Evolutionary conservation across 1,284 basidiomycete species (phyloP), one percentile per base, ranked within the genome.

Genomic region (Laetiporus sulphureus): DNA sequence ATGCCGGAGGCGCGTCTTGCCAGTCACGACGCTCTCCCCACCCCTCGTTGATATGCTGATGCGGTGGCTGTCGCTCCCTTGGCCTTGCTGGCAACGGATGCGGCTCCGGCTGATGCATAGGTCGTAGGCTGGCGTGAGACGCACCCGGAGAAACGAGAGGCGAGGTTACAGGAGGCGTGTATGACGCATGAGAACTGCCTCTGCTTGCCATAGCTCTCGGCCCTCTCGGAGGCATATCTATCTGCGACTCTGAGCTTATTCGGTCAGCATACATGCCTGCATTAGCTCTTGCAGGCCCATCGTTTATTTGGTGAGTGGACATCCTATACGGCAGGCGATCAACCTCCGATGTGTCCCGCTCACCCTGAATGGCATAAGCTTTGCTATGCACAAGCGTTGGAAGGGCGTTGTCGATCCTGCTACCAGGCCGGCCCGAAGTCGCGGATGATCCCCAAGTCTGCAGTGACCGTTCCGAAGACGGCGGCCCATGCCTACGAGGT

Each of bases 141-240:
- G 40, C 7, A 20, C 19, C 34, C 10, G 40, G 45, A 0, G 45
- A 38, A 13, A 29, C n/a, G 16, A 15, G 13, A 5, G 42, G 33
- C 20, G 42, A 49, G 18, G 40, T 32, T 15, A 39, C 30, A 18
- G 42, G 24, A 5, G 40, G 36, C 18, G 36, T 5, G 22, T 47
- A 50, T 13, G 38, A 12, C 18, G 33, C 11, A 22, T 30, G 19
- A n/a, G 38, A 19, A 1, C 35, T 40, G 19, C 41, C 47, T 15
- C 44, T 46, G 10, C 47, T 54, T 5, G 62, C 44, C 67, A 68
- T 69, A 0, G 69, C 69, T 27, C 65, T 53, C 7, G 67, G 66
- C 29, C 63, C 65, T 24, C 60, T 58, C 19, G 67, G 66, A 8
- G 59, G 53, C 0, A 54, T 31, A 13, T 47, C 46, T 15, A 35